phyloP scores from a whole-genome alignment of 305 asterid species.

The Ilex paraguariensis region DNA sequence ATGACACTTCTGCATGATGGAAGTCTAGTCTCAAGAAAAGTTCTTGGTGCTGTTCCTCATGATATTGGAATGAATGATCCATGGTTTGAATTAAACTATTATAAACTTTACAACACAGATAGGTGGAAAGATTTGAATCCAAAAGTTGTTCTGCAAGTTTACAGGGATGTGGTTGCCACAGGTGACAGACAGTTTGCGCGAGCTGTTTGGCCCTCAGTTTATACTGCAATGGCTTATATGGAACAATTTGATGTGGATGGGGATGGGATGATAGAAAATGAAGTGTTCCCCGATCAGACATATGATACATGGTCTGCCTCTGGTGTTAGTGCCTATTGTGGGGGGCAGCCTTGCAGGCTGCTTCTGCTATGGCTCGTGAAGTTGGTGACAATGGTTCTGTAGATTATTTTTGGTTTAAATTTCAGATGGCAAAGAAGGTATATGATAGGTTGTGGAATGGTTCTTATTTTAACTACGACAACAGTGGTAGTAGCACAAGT shows the following conservation, averaged over 20 bases:
- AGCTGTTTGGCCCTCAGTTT: slow-evolving; percentile 95
- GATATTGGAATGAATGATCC: slow-evolving; percentile 96
- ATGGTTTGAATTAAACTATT: slow-evolving; percentile 87
- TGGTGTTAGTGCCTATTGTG: slow-evolving; percentile 95
- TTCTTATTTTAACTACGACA: slow-evolving; percentile 78
- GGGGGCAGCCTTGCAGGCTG: slow-evolving; percentile 98
- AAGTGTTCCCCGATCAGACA: slow-evolving; percentile 93
- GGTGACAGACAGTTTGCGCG: slow-evolving; percentile 63
- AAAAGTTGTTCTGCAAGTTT: slow-evolving; percentile 89
- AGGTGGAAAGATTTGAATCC: slow-evolving; percentile 98
- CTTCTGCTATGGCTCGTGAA: slow-evolving; percentile 78
- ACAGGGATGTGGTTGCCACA: slow-evolving; percentile 78
- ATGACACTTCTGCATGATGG: slow-evolving; percentile 61
- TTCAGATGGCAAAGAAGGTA: slow-evolving; percentile 73
- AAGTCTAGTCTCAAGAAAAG: slow-evolving; percentile 53
- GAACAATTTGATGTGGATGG: slow-evolving; percentile 95
- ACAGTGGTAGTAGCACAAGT: slow-evolving; percentile 61
- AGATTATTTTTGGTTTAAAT: slow-evolving; percentile 76
- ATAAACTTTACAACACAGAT: slow-evolving; percentile 71
- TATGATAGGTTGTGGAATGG: slow-evolving; percentile 88
- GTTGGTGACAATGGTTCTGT: slow-evolving; percentile 79
- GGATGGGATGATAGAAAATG: slow-evolving; percentile 98
- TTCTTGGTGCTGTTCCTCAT: slow-evolving; percentile 95
- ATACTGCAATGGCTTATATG: slow-evolving; percentile 90
- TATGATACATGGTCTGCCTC: slow-evolving; percentile 89